These are phyloP conservation scores for Corchorus olitorius DNA, from an alignment of 345 rosid genomes.

Conservation along the genomic window DNA sequence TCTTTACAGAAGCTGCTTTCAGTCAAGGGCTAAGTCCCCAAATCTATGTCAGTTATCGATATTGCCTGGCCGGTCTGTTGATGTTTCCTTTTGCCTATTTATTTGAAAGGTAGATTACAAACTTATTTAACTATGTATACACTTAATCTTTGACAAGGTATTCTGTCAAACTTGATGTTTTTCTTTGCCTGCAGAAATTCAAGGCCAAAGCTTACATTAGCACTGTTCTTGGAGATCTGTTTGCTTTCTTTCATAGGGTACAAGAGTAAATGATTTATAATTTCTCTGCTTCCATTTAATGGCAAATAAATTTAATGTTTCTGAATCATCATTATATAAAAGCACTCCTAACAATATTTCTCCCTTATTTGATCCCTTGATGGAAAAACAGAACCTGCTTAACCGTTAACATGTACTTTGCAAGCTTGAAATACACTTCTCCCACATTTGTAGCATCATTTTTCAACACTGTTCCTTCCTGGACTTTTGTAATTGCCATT, in stretches of 20 bases:
- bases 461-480: conserved; percentile 48
- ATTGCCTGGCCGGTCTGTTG: conserved; percentile 39
- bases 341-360: no score
- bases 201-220: conserved; percentile 56
- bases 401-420: conserved; percentile 51
- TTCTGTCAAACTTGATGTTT: not conserved
- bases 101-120: conserved; percentile 45
- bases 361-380: not conserved
- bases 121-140: no score
- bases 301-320: not conserved
- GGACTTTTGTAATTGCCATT: conserved; percentile 50
- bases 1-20: conserved; percentile 66
- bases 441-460: conserved; percentile 48
- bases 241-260: conserved; percentile 63
- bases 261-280: not conserved
- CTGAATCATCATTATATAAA: no score
- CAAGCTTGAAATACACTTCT: conserved; percentile 56
- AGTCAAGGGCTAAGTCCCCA: conserved; percentile 71
- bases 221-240: conserved; percentile 53
- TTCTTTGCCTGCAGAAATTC: conserved; percentile 42
- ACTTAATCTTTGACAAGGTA: no score
- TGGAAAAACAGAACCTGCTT: conserved; percentile 45
- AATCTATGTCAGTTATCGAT: conserved; percentile 63
- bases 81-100: conserved; percentile 61
- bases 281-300: not conserved